These are phyloP conservation scores for Persicaria tinctoria DNA, from an alignment of 148 eudicot species.

Conservation along the genomic window DNA sequence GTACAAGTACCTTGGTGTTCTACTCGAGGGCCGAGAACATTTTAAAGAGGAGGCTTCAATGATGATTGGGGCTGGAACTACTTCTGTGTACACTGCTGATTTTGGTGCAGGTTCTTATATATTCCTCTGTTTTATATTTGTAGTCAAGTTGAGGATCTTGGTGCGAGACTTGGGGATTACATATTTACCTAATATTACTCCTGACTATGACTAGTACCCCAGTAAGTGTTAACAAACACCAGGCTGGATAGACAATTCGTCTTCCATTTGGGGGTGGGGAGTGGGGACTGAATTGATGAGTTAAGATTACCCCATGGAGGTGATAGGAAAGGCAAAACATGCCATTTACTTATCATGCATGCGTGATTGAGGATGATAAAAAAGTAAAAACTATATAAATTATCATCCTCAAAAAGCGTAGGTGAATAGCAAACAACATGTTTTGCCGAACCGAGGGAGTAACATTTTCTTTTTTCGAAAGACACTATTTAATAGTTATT, in stretches of 20 bases:
- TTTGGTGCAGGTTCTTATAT: background rate
- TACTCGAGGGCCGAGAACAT: conserved; percentile 7
- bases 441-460: no score
- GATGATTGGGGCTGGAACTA: background rate
- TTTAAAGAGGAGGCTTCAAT: conserved; percentile 8
- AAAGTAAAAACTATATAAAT: no score
- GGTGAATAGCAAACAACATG: no score
- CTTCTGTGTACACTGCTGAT: background rate
- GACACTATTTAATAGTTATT: background rate
- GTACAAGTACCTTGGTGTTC: conserved; percentile 10
- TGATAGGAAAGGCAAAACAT: no score
- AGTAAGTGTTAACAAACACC: background rate
- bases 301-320: background rate
- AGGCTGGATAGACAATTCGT: background rate
- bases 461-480: background rate
- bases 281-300: background rate
- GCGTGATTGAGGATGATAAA: no score
- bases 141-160: background rate
- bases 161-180: background rate
- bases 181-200: background rate
- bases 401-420: no score
- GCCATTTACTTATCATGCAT: no score
- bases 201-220: background rate
- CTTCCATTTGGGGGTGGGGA: background rate
- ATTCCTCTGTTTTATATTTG: background rate